These are phyloP conservation scores for Gynostemma pentaphyllum DNA, from an alignment of 306 rosid species.

Conservation along the genomic window DNA sequence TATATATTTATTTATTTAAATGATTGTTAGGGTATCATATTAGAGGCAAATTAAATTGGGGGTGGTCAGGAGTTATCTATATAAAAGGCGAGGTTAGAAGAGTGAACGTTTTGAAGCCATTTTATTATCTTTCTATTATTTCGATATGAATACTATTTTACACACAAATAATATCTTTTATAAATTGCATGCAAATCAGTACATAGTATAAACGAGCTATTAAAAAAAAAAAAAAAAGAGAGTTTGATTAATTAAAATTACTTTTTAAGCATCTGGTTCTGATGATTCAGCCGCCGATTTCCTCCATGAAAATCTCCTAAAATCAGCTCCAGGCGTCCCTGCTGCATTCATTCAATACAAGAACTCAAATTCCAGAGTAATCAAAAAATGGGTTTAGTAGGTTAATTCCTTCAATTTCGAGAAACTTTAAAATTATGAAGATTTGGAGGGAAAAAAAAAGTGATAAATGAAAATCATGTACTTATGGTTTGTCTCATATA, in stretches of 20 bases:
- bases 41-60: too few relatives aligned
- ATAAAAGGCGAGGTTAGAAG: too few relatives aligned
- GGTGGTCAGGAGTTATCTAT: too few relatives aligned
- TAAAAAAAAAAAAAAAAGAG: background rate
- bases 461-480: too few relatives aligned
- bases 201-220: background rate
- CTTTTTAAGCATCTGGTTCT: background rate
- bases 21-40: too few relatives aligned
- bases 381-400: too few relatives aligned
- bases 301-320: constrained; percentile 48
- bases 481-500: too few relatives aligned
- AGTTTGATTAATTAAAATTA: constrained; percentile 2
- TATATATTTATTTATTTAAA: background rate
- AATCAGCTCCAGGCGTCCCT: constrained; percentile 36
- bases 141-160: too few relatives aligned
- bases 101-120: background rate
- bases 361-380: background rate
- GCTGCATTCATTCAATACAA: constrained; percentile 29
- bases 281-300: constrained; percentile 20
- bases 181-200: constrained; percentile 2
- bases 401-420: background rate
- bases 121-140: background rate
- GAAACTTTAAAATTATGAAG: too few relatives aligned
- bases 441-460: too few relatives aligned
- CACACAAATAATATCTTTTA: too few relatives aligned